These are phyloP conservation scores for Piper betle DNA, from an alignment of 164 flowering plant species.

Conservation along the genomic window DNA sequence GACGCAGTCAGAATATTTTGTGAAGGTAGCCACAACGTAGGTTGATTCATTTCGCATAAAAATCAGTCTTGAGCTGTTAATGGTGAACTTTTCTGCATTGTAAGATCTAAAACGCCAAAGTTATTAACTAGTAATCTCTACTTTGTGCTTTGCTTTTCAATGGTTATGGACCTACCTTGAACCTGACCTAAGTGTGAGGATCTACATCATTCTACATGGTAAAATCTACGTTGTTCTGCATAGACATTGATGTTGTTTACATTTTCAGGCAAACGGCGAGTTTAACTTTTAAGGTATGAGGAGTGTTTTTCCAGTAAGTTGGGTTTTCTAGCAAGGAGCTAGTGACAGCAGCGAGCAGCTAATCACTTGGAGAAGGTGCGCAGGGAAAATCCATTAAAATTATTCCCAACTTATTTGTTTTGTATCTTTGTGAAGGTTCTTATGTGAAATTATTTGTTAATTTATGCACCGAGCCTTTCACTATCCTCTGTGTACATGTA, in stretches of 20 bases:
- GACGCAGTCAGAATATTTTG: no score
- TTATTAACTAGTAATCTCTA: no score
- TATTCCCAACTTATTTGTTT: background rate
- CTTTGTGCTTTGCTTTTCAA: no score
- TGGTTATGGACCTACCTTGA: no score
- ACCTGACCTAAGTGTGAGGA: no score
- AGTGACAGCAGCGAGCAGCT: background rate
- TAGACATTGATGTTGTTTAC: background rate
- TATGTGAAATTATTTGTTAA: background rate
- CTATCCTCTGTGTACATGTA: background rate
- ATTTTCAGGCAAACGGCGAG: slow-evolving; percentile 70
- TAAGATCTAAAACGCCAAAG: no score
- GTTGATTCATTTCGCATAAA: no score
- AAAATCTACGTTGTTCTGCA: no score
- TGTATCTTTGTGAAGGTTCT: background rate
- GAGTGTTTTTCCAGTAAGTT: background rate
- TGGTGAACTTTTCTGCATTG: no score
- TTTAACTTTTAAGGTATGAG: slow-evolving; percentile 52
- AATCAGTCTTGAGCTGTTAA: no score
- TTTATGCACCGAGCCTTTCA: background rate
- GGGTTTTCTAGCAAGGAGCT: background rate
- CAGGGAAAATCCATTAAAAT: background rate
- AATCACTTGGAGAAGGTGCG: background rate
- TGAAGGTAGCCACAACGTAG: no score
- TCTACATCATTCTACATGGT: no score